Evolutionary conservation across 345 rosid species (phyloP).

Genomic region (Citrus reticulata): DNA sequence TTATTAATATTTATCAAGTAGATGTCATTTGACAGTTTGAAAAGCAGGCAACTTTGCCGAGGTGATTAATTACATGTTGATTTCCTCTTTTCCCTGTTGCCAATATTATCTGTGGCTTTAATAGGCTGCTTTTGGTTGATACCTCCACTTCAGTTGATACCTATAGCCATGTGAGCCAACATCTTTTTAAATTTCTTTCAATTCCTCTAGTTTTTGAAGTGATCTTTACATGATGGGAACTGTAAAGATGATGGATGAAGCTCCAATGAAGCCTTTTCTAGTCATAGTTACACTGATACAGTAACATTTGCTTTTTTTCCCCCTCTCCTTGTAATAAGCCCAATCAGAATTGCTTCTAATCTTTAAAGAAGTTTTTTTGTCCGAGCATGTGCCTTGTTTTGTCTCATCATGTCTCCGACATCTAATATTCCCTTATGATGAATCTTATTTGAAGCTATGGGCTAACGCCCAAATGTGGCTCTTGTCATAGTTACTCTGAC

Average conservation of each 20-base stretch:
- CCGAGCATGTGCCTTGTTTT: background rate
- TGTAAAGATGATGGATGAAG: conserved; percentile 21
- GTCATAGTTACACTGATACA: conserved; percentile 50
- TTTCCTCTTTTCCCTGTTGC: conserved; percentile 59
- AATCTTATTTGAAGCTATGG: conserved; percentile 32
- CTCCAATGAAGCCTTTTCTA: conserved; percentile 32
- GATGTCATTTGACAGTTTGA: background rate
- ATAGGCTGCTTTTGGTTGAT: conserved; percentile 12
- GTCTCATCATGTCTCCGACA: background rate
- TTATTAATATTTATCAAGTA: background rate
- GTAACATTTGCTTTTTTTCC: background rate
- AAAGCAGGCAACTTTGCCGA: conserved; percentile 42
- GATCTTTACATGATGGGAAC: conserved; percentile 34
- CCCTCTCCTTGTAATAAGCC: background rate
- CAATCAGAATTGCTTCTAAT: background rate
- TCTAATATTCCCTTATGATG: conserved; percentile 24
- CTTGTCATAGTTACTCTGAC: conserved; percentile 51
- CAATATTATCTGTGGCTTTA: conserved; percentile 21
- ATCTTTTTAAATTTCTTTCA: background rate
- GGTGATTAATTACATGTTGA: conserved; percentile 33
- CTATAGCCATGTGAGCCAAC: conserved; percentile 1
- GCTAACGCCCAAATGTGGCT: conserved; percentile 34
- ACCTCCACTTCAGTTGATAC: background rate
- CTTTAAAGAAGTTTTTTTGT: background rate
- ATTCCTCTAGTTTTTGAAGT: background rate